Evolutionary conservation across 495 filamentous ascomycete species (phyloP), one percentile per base, ranked within the genome.

Genomic region (Aspergillus campestris): DNA sequence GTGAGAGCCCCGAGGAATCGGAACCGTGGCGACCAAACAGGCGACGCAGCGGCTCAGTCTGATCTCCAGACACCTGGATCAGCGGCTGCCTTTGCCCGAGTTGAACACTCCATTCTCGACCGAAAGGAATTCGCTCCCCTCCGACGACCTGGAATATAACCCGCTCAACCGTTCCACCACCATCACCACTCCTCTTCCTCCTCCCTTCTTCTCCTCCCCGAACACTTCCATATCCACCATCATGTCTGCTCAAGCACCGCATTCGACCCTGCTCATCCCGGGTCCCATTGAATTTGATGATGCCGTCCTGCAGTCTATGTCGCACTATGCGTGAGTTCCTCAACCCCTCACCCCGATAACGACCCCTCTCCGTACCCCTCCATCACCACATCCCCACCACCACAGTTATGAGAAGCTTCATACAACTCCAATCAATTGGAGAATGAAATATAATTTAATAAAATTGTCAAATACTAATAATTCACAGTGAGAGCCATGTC

Each of bases 211-310:
- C 8, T 31, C 46, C 24, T n/a, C 41, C n/a, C 32, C 48, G 8
- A 37, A 46, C 8, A 12, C 38, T 1, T 18, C 50, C 11, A 30
- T 43, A n/a, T 24, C 51, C 39, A 42, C 59, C 64, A 83, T 70
- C 33, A 90, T 92, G 87, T 90, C 87, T 39, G 71, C 68, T 45
- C 89, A 94, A 73, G 67, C 86, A 35, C 71, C 79, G 41, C 89
- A 95, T 62, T 79, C 87, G 46, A 78, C 89, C 32, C 67, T 96
- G 59, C 78, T 98, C 57, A 95, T 98, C 58, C 92, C 92, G 18
- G 92, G 92, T 27, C 92, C 92, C 60, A 92, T 98, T 61, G 92
- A 98, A 69, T 97, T 97, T 59, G 92, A 96, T 63, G 92, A 98
- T 87, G 89, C 82, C 35, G 92, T 98, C 40, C 80, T 98, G 37